Conservation (phyloP, 345 rosid genomes). For the Isatis tinctoria region DNA sequence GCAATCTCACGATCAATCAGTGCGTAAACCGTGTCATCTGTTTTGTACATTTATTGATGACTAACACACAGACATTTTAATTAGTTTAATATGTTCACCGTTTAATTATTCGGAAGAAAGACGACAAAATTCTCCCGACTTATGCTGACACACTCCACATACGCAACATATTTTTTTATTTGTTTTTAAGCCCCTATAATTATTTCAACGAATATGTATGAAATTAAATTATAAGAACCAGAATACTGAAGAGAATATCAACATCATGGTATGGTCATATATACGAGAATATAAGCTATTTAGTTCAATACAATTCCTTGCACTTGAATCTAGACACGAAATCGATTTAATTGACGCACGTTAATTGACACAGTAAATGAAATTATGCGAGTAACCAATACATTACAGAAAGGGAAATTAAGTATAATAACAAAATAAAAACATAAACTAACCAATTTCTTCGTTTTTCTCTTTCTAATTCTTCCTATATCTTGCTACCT, state of each 20-base stretch:
- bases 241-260: conserved; percentile 6
- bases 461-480: too few relatives aligned
- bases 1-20: background rate
- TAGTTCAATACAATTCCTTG: background rate
- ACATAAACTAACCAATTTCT: too few relatives aligned
- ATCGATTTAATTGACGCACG: background rate
- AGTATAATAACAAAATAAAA: too few relatives aligned
- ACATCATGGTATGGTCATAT: conserved; percentile 11
- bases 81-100: background rate
- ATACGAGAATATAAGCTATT: background rate
- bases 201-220: background rate
- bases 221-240: background rate
- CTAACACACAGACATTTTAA: background rate
- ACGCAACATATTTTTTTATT: background rate
- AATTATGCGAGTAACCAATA: too few relatives aligned
- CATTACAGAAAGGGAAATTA: too few relatives aligned
- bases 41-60: background rate
- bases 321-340: conserved; percentile 10
- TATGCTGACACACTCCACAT: background rate
- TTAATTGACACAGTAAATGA: background rate
- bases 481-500: too few relatives aligned
- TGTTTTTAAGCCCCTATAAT: background rate
- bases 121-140: background rate
- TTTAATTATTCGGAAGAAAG: background rate
- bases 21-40: background rate